Conservation (phyloP, 495 filamentous ascomycete species). For the Penicillium silybi region DNA sequence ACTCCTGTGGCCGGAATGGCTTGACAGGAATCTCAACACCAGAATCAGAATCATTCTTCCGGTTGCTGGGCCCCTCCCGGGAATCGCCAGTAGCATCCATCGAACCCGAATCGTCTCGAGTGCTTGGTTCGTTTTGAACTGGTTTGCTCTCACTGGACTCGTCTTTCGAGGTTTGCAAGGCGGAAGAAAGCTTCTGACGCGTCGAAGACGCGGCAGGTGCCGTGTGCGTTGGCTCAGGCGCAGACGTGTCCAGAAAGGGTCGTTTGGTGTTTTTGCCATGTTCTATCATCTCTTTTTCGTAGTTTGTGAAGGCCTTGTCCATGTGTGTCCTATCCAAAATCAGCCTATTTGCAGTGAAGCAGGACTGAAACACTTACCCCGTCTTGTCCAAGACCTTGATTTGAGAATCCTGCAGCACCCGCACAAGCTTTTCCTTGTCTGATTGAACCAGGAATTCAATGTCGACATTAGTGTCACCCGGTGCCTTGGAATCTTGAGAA, state of each 20-base stretch:
- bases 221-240: not conserved
- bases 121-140: not conserved
- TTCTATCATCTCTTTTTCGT: constrained; percentile 8
- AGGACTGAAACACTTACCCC: constrained; percentile 13
- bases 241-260: not conserved
- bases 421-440: constrained; percentile 19
- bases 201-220: not conserved
- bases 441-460: constrained; percentile 29
- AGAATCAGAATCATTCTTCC: constrained; percentile 1
- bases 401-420: constrained; percentile 5
- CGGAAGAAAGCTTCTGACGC: constrained; percentile 31
- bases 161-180: constrained; percentile 23
- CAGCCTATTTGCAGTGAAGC: not conserved
- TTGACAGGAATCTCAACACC: constrained; percentile 31
- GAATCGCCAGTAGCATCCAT: not conserved
- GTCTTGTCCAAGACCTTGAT: constrained; percentile 15
- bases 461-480: constrained; percentile 26
- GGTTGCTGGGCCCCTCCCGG: not conserved
- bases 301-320: constrained; percentile 32
- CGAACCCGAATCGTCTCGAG: not conserved
- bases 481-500: constrained; percentile 14
- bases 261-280: constrained; percentile 11
- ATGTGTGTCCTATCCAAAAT: constrained; percentile 30
- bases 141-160: not conserved
- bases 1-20: constrained; percentile 8